These are phyloP conservation scores for Stachybotrys elegans DNA, from an alignment of 2,329 filamentous ascomycete species.

Conservation along the genomic window DNA sequence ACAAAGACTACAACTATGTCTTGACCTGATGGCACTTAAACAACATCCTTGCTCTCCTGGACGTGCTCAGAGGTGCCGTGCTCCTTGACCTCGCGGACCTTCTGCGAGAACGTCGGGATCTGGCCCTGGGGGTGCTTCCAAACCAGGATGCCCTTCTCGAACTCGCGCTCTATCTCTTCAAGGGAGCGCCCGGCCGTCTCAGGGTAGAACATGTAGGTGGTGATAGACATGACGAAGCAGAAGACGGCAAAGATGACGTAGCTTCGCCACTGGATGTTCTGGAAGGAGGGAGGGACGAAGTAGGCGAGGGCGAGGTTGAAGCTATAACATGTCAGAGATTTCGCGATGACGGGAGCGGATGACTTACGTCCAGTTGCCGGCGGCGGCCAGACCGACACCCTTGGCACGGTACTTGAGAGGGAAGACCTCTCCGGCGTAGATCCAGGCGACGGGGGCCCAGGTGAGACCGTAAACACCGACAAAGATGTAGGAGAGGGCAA, in stretches of 20 bases:
- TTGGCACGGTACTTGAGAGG: conserved; percentile 45
- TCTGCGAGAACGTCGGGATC: too few species aligned
- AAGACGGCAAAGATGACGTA: conserved; percentile 42
- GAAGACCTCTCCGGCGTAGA: conserved; percentile 55
- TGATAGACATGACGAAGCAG: conserved; percentile 34
- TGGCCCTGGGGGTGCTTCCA: too few species aligned
- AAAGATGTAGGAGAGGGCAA: conserved; percentile 45
- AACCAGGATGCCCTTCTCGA: neutral
- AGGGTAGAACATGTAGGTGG: conserved; percentile 49
- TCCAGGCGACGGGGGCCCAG: conserved; percentile 46
- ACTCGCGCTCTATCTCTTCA: conserved; percentile 2
- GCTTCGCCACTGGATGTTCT: conserved; percentile 42
- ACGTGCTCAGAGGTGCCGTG: too few species aligned
- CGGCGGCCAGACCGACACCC: conserved; percentile 47
- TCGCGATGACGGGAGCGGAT: neutral
- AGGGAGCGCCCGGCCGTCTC: conserved; percentile 39
- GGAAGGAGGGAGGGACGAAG: conserved; percentile 31
- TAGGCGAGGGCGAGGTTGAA: conserved; percentile 36
- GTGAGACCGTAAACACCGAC: conserved; percentile 32
- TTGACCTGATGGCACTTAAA: too few species aligned
- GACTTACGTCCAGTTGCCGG: conserved; percentile 32
- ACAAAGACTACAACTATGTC: too few species aligned
- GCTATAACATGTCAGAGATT: conserved; percentile 6
- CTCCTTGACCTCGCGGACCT: too few species aligned
- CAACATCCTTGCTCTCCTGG: too few species aligned